Base-by-base conservation (phyloP, 257 asterid genomes). In the Coffea eugenioides region DNA sequence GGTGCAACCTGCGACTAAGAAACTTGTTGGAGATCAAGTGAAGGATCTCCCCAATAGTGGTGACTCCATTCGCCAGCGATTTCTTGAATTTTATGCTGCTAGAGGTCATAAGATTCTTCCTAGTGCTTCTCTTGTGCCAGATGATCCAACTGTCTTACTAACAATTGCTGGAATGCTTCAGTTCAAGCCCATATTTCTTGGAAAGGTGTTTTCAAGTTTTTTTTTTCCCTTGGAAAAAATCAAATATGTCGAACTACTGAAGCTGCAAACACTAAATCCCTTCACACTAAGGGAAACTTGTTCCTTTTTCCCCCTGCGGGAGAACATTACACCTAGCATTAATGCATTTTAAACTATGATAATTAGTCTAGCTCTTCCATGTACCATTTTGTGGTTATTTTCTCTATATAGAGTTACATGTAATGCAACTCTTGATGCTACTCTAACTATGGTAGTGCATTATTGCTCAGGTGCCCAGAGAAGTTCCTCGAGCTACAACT, bases 81-180 rank as follows among this genome's bases (percentile, higher is more conserved):
- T 95, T 84, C 95, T 95, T 72, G 90, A 93, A 16, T 95, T 92
- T 86, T 95, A 92, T 86, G 97, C 97, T 79, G 85, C 90, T 21
- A 87, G 87, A 85, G 97, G 92, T 66, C 99, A 95, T 86, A 90
- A 88, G 82, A 84, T 93, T 80, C 98, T 95, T 85, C 98, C 99
- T 41, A 92, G 99, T 85, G 79, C 99, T 76, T 95, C 99, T 69
- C 97, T 95, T 76, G 99, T 95, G 31, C 99, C 99, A 23, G 99
- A 95, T 79, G 99, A 95, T 85, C 98, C 97, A 8, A 95, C 99
- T 2, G 98, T 95, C 88, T 87, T 95, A 78, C 88, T 95, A 75
- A 95, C 99, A 46, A 95, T 95, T 75, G 99, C 99, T 66, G 99
- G 98, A 82, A 95, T 95, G 98, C 98, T 95, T 84, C 99, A 89